Percentiles rank a stretch among this genome's conserved stretches.
These are phyloP conservation scores for Phaseolus coccineus DNA, from an alignment of 331 rosid genomes.

Conservation along the genomic window DNA sequence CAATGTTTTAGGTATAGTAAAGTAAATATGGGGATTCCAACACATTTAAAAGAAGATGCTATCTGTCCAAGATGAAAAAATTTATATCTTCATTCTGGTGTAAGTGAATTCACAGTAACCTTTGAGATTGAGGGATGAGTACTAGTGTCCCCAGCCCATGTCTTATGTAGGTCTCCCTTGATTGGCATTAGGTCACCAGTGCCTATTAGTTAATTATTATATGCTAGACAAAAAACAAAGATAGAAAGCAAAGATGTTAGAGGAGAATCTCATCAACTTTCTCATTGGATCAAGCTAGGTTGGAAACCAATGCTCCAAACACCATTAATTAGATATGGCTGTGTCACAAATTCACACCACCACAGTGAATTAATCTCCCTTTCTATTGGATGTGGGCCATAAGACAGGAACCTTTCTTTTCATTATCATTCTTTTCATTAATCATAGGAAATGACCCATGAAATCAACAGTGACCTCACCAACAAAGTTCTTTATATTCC, in stretches of 20 bases:
- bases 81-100: too few species aligned
- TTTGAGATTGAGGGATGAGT: conserved; percentile 32
- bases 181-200: conserved; percentile 25
- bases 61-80: background rate
- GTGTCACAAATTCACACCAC: conserved; percentile 35
- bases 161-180: conserved; percentile 30
- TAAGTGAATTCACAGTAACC: conserved; percentile 27
- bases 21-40: conserved; percentile 16
- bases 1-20: conserved; percentile 29
- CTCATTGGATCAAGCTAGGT: conserved; percentile 41
- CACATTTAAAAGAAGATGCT: conserved; percentile 21
- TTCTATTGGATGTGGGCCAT: conserved; percentile 29
- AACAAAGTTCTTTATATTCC: conserved; percentile 12
- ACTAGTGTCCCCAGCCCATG: background rate
- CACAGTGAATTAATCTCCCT: conserved; percentile 13
- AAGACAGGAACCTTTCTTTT: conserved; percentile 24
- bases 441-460: conserved; percentile 28
- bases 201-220: conserved; percentile 6
- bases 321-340: conserved; percentile 13
- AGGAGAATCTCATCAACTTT: conserved; percentile 40
- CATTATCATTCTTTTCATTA: conserved; percentile 27
- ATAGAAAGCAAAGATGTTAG: conserved; percentile 17
- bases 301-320: conserved; percentile 35
- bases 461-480: conserved; percentile 26
- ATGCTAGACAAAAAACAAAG: conserved; percentile 2